Percentiles rank a stretch among this genome's conserved stretches.
Evolutionary conservation across 2,329 filamentous ascomycete species (phyloP).

Genomic region (Scedosporium aurantiacum): DNA sequence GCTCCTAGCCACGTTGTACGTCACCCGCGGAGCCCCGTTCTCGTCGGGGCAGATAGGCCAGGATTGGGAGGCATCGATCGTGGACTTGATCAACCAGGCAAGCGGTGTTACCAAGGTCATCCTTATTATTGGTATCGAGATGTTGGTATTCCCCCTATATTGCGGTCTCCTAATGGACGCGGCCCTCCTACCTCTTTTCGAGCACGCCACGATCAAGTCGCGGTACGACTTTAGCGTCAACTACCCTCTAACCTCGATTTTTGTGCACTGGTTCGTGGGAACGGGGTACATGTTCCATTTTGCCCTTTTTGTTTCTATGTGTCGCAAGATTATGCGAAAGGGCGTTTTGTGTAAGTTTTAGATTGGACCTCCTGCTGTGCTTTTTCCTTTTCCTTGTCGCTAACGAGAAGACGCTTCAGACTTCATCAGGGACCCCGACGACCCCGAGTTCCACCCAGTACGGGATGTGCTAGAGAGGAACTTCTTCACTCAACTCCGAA

Average conservation of each 20-base stretch:
- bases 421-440: conserved; percentile 96
- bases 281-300: conserved; percentile 99
- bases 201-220: conserved; percentile 64
- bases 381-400: background rate
- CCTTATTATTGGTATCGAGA: conserved; percentile 96
- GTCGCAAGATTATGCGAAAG: conserved; percentile 89
- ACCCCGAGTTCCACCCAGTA: conserved; percentile 95
- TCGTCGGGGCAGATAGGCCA: conserved; percentile 44
- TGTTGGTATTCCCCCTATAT: conserved; percentile 94
- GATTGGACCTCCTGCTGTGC: background rate
- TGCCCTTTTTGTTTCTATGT: conserved; percentile 97
- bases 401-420: conserved; percentile 34
- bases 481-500: conserved; percentile 83
- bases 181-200: conserved; percentile 81
- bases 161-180: conserved; percentile 84
- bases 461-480: conserved; percentile 91
- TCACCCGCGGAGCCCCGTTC: conserved; percentile 62
- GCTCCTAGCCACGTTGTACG: conserved; percentile 64
- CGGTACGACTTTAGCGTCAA: conserved; percentile 66
- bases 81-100: conserved; percentile 80
- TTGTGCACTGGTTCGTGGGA: conserved; percentile 97
- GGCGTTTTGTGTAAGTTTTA: conserved; percentile 72
- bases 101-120: conserved; percentile 97
- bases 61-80: conserved; percentile 63
- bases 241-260: conserved; percentile 80